phyloP scores from a whole-genome alignment of 345 rosid genomes.

The Eucalyptus paniculata region DNA sequence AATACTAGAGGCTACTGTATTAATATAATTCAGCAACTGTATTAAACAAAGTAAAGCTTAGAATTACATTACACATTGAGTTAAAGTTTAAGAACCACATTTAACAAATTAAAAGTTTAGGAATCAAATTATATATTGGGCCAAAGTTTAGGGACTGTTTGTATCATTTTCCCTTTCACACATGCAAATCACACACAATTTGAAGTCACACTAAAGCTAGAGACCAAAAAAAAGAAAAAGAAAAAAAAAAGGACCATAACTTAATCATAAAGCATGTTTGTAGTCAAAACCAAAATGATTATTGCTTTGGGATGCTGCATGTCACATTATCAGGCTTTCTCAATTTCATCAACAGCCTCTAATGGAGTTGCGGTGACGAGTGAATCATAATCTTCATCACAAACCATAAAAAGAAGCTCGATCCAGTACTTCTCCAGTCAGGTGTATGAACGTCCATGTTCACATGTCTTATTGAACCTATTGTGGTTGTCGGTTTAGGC shows the following conservation, averaged over 20 bases:
- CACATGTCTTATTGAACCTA: slow-evolving; percentile 33
- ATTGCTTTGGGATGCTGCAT: neutral
- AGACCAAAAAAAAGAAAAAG: too few species aligned
- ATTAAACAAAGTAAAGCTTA: too few species aligned
- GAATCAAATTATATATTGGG: too few species aligned
- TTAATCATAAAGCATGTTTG: neutral
- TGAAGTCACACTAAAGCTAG: neutral
- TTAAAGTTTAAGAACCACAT: rapidly evolving
- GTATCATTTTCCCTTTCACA: neutral
- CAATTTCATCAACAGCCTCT: slow-evolving; percentile 35
- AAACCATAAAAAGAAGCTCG: slow-evolving; percentile 28
- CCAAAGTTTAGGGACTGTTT: neutral
- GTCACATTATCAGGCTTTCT: slow-evolving; percentile 26
- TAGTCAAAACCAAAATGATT: neutral
- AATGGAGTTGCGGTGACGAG: slow-evolving; percentile 37
- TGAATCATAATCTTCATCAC: slow-evolving; percentile 33
- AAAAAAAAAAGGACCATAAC: neutral
- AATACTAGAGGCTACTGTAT: too few species aligned
- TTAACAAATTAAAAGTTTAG: too few species aligned
- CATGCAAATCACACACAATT: neutral
- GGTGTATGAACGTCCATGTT: slow-evolving; percentile 47
- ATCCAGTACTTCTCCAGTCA: slow-evolving; percentile 26
- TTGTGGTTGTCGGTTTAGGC: slow-evolving; percentile 2
- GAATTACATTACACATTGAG: too few species aligned
- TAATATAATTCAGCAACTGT: too few species aligned